A percentile compares a stretch with the other conserved stretches of the same genome.
phyloP scores from a whole-genome alignment of 1,284 basidiomycete species.

The Entoloma clypeatum region DNA sequence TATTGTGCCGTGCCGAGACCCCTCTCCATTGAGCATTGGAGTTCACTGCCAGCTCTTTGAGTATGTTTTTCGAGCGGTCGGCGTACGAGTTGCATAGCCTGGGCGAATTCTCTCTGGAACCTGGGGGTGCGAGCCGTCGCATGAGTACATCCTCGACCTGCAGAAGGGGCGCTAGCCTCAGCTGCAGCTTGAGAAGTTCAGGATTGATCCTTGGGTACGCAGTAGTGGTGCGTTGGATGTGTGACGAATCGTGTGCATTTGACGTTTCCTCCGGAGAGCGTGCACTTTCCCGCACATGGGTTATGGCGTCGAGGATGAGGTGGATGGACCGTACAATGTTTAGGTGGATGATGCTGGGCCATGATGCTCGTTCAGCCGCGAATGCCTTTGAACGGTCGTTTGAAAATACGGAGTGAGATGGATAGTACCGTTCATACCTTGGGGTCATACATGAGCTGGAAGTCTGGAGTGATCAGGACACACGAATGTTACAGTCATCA shows the following conservation, averaged over 20 bases:
- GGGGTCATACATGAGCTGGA: conserved; percentile 61
- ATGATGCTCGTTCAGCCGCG: conserved; percentile 56
- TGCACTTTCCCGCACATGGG: conserved; percentile 34
- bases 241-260: too few species aligned
- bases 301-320: conserved; percentile 56
- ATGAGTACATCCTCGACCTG: conserved; percentile 58
- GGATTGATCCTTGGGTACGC: too few species aligned
- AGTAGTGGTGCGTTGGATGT: too few species aligned
- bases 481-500: conserved; percentile 2
- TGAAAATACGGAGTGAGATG: conserved; percentile 4
- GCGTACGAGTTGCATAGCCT: conserved; percentile 23
- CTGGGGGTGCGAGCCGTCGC: conserved; percentile 43
- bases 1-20: conserved; percentile 28
- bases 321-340: conserved; percentile 70
- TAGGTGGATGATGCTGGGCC: conserved; percentile 68
- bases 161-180: conserved; percentile 54
- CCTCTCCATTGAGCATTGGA: conserved; percentile 38
- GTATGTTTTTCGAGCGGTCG: conserved; percentile 22
- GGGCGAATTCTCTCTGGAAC: conserved; percentile 28
- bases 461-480: conserved; percentile 39
- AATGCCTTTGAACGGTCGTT: conserved; percentile 40
- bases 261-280: too few species aligned
- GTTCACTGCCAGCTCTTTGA: conserved; percentile 40
- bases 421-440: conserved; percentile 34
- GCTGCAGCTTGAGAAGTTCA: conserved; percentile 51